Percentiles rank a stretch among this genome's conserved stretches.
These are phyloP conservation scores for Stentor roeselii DNA, from an alignment of 73 alveolate genomes.

Conservation along the genomic window DNA sequence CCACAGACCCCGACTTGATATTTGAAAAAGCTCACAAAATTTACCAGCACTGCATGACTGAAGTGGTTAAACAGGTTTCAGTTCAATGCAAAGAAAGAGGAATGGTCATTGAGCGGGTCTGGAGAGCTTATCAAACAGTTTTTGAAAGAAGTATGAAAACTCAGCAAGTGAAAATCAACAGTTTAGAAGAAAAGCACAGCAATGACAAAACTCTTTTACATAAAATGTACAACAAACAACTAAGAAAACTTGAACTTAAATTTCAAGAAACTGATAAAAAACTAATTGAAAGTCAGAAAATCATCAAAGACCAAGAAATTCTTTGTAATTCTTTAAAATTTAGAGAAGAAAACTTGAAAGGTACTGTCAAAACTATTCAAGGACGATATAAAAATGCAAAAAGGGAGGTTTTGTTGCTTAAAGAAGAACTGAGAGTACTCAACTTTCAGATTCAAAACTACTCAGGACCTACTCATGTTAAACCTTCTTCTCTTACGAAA, in stretches of 20 bases:
- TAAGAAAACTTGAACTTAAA: conserved; percentile 1
- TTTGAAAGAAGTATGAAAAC: conserved; percentile 2
- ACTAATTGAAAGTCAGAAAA: not conserved
- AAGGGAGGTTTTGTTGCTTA: not conserved
- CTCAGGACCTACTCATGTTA: not conserved
- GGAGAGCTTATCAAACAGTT: conserved; percentile 2
- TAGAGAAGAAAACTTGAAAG: not conserved
- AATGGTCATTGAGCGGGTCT: not conserved
- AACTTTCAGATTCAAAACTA: not conserved
- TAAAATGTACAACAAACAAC: not conserved
- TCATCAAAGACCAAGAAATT: not conserved
- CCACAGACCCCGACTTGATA: not conserved
- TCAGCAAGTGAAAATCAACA: not conserved
- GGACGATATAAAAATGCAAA: not conserved
- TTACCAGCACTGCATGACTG: not conserved
- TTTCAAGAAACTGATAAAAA: not conserved
- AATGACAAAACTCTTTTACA: not conserved
- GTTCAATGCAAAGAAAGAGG: conserved; percentile 31
- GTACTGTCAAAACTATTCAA: not conserved
- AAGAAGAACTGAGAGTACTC: not conserved
- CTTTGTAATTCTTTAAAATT: not conserved
- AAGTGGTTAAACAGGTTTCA: not conserved
- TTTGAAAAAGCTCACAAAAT: not conserved
- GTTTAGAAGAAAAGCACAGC: not conserved
- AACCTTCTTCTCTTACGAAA: not conserved